These are phyloP conservation scores for Macrolepiota albuminosa DNA, from an alignment of 768 basidiomycete species.

Conservation along the genomic window DNA sequence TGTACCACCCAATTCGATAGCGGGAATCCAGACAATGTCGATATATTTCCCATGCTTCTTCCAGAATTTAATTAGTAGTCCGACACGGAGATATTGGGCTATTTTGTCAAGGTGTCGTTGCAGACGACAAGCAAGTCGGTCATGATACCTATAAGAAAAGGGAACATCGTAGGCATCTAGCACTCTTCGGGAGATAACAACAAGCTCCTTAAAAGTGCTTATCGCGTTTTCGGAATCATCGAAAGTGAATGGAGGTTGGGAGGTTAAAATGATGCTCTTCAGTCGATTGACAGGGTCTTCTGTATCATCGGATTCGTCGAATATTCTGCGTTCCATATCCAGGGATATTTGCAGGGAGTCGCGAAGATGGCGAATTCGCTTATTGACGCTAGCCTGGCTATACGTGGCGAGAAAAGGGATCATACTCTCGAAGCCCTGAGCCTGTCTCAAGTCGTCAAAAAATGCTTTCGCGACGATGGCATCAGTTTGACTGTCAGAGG, in stretches of 20 bases:
- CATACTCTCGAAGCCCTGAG: background rate
- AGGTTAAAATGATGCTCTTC: no score
- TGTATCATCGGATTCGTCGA: no score
- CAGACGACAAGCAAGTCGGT: background rate
- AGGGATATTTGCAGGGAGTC: no score
- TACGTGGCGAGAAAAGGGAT: background rate
- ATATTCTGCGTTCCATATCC: no score
- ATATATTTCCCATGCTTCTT: background rate
- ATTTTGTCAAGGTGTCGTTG: background rate
- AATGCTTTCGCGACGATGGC: background rate
- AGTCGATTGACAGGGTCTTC: no score
- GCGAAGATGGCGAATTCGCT: no score
- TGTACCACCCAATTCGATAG: background rate
- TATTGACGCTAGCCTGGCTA: background rate
- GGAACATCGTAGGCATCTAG: background rate
- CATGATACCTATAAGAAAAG: background rate
- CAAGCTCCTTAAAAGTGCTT: no score
- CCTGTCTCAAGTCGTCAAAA: background rate
- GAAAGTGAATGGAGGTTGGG: no score
- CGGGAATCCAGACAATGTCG: background rate
- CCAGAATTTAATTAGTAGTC: background rate
- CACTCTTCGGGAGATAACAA: no score
- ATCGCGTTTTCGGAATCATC: no score
- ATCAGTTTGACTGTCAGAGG: background rate
- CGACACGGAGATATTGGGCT: background rate